Base-by-base conservation (phyloP, 352 stramenopile genomes). In the Thraustochytrium aureum region DNA sequence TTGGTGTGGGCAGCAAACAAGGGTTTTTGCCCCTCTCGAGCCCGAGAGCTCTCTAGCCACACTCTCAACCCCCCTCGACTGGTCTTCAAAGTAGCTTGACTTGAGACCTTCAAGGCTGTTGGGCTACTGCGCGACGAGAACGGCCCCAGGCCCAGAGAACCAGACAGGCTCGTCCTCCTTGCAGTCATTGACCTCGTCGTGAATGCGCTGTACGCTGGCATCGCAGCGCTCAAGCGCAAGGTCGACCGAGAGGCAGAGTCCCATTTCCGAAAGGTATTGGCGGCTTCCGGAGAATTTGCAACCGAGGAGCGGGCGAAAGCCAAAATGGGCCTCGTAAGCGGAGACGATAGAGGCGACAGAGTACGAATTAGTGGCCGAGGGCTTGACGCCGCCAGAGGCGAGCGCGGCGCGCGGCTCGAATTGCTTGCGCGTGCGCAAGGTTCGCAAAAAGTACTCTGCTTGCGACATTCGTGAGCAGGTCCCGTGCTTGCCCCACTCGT, bases 401-500 rank as follows among this genome's bases (percentile, higher is more conserved):
- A 79, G 33, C 6, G 69, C 69, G 30, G 17, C 30, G 6, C 39
- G 33, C 22, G 69, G 69, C 42, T 79, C 50, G 54, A 54, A 73
- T 20, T 47, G 33, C n/a, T 59, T 14, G 17, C 69, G 50, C 2
- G 69, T 62, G 17, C 26, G 33, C 20, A 79, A 52, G 26, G 69
- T 79, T 32, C 22, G 10, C 10, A 45, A 20, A 42, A 79, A 79
- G 69, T 79, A 79, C 20, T 42, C 54, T 2, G n/a, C 7, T 32
- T 79, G 69, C 50, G 12, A 20, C 33, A 79, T 59, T 17, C 12
- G 6, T 20, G 69, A 72, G 69, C 74, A 83, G 3, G 74, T 83
- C 22, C 74, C 74, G 61, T 83, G 74, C 61, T 83, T 83, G 38
- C 6, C 17, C 60, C 61, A 83, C 74, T 83, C 74, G 62, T 83